Evolutionary conservation across 352 stramenopile species (phyloP), one percentile per base, ranked within the genome.

Genomic region (Globisporangium iwayamae): DNA sequence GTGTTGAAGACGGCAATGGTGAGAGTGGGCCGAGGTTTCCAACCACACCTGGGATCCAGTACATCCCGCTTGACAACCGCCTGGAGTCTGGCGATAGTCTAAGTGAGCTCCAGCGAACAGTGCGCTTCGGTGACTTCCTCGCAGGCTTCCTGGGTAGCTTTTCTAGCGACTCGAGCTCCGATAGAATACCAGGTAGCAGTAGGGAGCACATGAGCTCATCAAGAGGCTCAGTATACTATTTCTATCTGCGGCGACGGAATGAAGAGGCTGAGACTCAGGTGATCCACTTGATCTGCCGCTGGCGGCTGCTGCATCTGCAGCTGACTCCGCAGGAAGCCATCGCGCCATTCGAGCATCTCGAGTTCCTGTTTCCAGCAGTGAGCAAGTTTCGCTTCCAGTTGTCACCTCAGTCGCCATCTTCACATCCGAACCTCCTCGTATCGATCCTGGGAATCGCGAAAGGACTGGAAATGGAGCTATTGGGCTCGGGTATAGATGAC

Each of bases 251-350:
- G n/a, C 71, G 68, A 22, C 32, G 64, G 14, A 61, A 74, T 38
- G 65, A 74, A 18, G 68, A 71, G 14, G 66, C 77, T 16, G 78
- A 89, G 63, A 72, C 68, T 0, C 69, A 67, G 56, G 66, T 54
- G 2, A 72, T 89, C 38, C 72, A 86, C 47, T 62, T 91, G 34
- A 80, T 91, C 50, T 84, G 79, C 45, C 72, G 76, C 45, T 91
- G 83, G 83, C 71, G 83, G 0, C 56, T 91, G 22, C 41, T 91
- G 28, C 72, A 74, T 18, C 81, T 91, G 7, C 60, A 72, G 1
- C 60, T 90, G 0, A 67, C 73, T 13, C 70, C 81, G 2, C 61
- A 67, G 3, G 75, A 88, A 34, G 81, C 81, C 0, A 41, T 83
- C 2, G 76, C 72, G 2, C 81, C 81, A 5, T 91, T 91, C 46